Percentiles rank a stretch among this genome's conserved stretches.
Conservation (phyloP, 345 rosid genomes). For the Conringia planisiliqua region DNA sequence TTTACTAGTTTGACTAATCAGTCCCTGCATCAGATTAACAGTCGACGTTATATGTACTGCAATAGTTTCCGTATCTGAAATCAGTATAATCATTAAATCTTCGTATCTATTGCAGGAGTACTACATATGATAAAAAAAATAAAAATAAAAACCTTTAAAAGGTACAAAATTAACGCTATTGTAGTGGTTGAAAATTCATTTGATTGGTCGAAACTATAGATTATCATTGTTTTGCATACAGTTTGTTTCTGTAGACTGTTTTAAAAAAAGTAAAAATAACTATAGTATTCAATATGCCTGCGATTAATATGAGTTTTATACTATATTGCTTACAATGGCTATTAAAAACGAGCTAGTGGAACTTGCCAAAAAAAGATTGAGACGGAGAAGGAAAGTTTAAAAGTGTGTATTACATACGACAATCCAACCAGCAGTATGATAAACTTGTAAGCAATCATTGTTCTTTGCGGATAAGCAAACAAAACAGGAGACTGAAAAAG, state of each 20-base stretch:
- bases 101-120: neutral
- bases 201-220: neutral
- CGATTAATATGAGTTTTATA: neutral
- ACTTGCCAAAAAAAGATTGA: neutral
- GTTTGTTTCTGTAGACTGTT: neutral
- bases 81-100: neutral
- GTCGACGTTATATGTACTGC: neutral
- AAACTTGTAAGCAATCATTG: neutral
- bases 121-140: neutral
- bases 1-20: neutral
- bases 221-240: neutral
- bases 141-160: neutral
- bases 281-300: neutral
- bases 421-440: neutral
- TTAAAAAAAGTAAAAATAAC: neutral
- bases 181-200: neutral
- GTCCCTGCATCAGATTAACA: neutral
- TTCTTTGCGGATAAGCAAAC: slow-evolving; percentile 10
- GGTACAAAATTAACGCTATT: neutral
- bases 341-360: neutral
- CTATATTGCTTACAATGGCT: neutral
- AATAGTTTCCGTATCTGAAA: neutral
- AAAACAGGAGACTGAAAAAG: neutral
- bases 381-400: neutral
- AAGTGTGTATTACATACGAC: neutral